A percentile compares a stretch with the other conserved stretches of the same genome.
These are phyloP conservation scores for Claviceps paspali DNA, from an alignment of 2,329 filamentous ascomycete species.

Conservation along the genomic window DNA sequence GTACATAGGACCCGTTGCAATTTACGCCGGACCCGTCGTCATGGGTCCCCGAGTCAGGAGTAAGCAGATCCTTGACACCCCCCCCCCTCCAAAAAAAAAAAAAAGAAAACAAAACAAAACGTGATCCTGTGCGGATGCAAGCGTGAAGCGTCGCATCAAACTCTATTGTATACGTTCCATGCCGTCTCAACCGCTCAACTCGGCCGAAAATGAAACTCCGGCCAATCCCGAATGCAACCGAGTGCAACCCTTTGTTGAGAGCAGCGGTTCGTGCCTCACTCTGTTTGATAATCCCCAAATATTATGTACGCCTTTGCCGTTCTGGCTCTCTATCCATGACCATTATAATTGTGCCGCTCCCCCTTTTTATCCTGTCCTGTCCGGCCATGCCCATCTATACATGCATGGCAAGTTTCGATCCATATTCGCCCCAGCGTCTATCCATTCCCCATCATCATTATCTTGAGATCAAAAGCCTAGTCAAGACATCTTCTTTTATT, in stretches of 20 bases:
- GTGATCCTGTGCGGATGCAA: neutral
- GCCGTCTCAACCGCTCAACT: neutral
- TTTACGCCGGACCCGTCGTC: too few species aligned
- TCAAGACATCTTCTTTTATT: too few species aligned
- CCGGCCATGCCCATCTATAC: slow-evolving; percentile 1
- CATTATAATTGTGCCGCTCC: neutral
- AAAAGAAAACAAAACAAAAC: neutral
- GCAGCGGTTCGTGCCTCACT: neutral
- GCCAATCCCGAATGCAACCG: neutral
- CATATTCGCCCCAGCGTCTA: neutral
- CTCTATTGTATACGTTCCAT: too few species aligned
- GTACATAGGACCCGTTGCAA: too few species aligned
- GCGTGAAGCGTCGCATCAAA: neutral
- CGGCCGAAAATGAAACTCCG: neutral
- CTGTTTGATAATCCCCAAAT: too few species aligned
- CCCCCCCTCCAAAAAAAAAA: too few species aligned
- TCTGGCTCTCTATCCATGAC: slow-evolving; percentile 1
- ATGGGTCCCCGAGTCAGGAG: neutral
- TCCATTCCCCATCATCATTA: neutral
- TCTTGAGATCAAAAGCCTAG: too few species aligned
- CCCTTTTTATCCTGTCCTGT: slow-evolving; percentile 1
- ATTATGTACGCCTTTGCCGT: neutral
- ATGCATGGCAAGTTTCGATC: too few species aligned
- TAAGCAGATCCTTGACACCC: neutral
- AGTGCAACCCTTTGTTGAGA: neutral